These are phyloP conservation scores for Jackrogersella multiformis DNA, from an alignment of 495 filamentous ascomycete species.

Conservation along the genomic window DNA sequence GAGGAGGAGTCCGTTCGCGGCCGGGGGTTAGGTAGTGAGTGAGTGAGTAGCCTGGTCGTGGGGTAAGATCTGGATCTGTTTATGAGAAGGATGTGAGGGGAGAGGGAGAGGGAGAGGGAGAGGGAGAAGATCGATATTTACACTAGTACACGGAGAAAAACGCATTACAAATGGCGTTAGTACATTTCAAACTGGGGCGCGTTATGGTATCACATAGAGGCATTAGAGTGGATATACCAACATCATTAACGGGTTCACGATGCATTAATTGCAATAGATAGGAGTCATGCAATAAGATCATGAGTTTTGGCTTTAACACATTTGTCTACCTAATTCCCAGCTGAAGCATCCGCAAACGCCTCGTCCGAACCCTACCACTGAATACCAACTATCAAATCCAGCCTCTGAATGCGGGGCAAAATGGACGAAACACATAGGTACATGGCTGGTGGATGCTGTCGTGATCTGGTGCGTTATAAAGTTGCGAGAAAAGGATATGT, in stretches of 20 bases:
- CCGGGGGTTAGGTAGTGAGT: conserved; percentile 61
- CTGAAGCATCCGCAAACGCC: conserved; percentile 23
- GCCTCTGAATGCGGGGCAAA: conserved; percentile 8
- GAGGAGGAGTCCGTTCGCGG: conserved; percentile 72
- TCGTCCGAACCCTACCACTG: neutral
- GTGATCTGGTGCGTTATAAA: neutral
- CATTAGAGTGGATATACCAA: neutral
- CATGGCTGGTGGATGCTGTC: neutral
- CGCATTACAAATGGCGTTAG: neutral
- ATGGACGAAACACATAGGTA: neutral
- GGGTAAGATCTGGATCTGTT: too few relatives aligned
- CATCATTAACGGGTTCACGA: neutral
- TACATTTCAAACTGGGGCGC: neutral
- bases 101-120: neutral
- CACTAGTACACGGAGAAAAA: neutral
- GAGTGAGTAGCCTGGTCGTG: too few relatives aligned
- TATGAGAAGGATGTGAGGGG: neutral
- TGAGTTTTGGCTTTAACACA: conserved; percentile 2
- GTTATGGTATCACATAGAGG: neutral
- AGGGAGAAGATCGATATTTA: neutral
- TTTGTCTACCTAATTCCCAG: conserved; percentile 13
- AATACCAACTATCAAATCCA: conserved; percentile 6
- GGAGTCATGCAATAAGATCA: conserved; percentile 1
- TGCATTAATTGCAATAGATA: neutral
- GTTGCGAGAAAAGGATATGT: neutral